Percentiles rank a stretch among this genome's conserved stretches.
These are phyloP conservation scores for Gamsiella multidivaricata DNA, from an alignment of 192 early-diverging fungal genomes.

Conservation along the genomic window DNA sequence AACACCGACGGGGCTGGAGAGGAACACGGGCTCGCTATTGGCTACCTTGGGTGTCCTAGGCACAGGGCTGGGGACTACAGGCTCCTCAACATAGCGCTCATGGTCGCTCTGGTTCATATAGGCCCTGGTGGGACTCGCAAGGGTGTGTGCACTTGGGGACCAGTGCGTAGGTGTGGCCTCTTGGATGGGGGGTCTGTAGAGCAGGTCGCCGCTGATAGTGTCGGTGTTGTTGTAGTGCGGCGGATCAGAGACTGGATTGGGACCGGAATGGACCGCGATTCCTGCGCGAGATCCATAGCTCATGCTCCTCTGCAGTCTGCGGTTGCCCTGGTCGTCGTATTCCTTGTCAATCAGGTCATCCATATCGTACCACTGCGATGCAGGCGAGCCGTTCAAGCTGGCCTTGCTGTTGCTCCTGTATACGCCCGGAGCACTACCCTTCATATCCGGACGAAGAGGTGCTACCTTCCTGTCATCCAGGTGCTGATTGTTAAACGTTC, in stretches of 20 bases:
- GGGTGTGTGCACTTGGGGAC: constrained; percentile 16
- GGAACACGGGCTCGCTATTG: constrained; percentile 5
- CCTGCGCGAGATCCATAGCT: constrained; percentile 17
- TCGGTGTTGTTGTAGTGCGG: constrained; percentile 15
- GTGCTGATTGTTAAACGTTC: background rate
- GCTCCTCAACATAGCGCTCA: constrained; percentile 28
- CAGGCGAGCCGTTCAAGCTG: constrained; percentile 8
- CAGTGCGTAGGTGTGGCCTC: constrained; percentile 18
- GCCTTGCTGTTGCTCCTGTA: constrained; percentile 15
- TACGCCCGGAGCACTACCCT: background rate
- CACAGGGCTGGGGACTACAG: constrained; percentile 19
- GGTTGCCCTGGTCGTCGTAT: constrained; percentile 13
- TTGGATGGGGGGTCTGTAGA: constrained; percentile 16
- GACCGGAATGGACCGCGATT: background rate
- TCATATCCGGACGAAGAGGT: too few relatives aligned
- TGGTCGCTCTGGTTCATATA: constrained; percentile 1
- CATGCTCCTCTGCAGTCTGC: constrained; percentile 7
- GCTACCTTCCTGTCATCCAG: background rate
- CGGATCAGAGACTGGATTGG: constrained; percentile 26
- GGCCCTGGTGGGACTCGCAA: constrained; percentile 1
- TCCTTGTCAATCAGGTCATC: constrained; percentile 46
- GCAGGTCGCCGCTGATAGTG: background rate
- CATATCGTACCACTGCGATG: constrained; percentile 48
- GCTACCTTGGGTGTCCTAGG: constrained; percentile 28
- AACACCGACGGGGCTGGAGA: constrained; percentile 1